Evolutionary conservation across 208 protist genomes (phyloP).

Genomic region (Leishmania martiniquensis): DNA sequence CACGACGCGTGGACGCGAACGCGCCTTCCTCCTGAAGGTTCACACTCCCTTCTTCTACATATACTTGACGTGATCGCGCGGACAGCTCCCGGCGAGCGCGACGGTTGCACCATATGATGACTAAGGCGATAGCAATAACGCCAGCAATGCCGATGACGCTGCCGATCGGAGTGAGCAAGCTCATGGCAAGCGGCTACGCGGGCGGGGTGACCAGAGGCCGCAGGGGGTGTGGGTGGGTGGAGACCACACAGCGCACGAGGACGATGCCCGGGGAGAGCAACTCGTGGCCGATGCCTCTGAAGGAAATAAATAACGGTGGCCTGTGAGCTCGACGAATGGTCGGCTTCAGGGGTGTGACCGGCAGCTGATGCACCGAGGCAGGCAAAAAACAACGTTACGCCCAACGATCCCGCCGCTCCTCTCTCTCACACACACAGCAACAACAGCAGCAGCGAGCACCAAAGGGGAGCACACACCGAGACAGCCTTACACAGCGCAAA

Average conservation of each 20-base stretch:
- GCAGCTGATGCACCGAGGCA: too few relatives aligned
- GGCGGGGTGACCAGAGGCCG: background rate
- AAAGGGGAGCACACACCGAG: background rate
- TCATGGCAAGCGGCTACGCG: background rate
- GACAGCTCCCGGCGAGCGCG: background rate
- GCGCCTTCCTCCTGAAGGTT: slow-evolving; percentile 13
- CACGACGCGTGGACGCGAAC: background rate
- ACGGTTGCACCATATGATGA: background rate
- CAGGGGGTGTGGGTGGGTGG: too few relatives aligned
- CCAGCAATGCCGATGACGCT: background rate
- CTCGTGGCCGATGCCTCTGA: background rate
- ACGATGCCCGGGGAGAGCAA: too few relatives aligned
- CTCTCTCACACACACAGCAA: too few relatives aligned
- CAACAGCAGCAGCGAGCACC: background rate
- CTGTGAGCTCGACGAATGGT: background rate
- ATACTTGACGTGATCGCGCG: background rate
- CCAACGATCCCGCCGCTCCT: too few relatives aligned
- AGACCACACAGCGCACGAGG: too few relatives aligned
- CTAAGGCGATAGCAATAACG: background rate
- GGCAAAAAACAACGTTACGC: too few relatives aligned
- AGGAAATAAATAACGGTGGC: background rate
- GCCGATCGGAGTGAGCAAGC: background rate
- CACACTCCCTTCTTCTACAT: slow-evolving; percentile 12
- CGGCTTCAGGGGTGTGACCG: background rate
- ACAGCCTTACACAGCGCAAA: too few relatives aligned